Evolutionary conservation across 2,329 filamentous ascomycete species (phyloP), one percentile per base, ranked within the genome.

Genomic region (Trichothecium sympodiale): DNA sequence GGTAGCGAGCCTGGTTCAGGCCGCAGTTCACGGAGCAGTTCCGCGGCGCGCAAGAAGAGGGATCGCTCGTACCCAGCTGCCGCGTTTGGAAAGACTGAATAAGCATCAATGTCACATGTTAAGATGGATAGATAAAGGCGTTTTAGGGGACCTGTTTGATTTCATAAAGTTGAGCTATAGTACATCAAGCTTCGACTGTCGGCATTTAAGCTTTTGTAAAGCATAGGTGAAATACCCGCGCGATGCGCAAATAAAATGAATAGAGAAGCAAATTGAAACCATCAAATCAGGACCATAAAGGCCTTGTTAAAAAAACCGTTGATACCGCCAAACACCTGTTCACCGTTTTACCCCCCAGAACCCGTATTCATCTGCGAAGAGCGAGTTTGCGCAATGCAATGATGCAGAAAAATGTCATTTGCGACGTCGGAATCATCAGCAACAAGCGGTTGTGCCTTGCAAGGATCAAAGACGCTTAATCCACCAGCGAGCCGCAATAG

Each of bases 41-140:
- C 68, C 3, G 53, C 60, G 3, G 59, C 52, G 15, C 57, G 67
- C 29, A 76, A 72, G 57, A 77, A 73, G 64, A 69, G 64, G 44
- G 74, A 78, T 40, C 62, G 76, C 35, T 60, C 70, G 1, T 80
- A 80, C 46, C 75, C 76, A 3, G 66, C 71, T 9, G 75, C 74
- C 7, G 74, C 75, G 8, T 80, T 79, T 54, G 70, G 67, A 13
- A 61, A 17, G 3, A 27, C 20, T 10, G 20, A 29, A 33, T 27
- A 12, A 23, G 15, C 9, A 23, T n/a, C 5, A 12, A 10, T 30
- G 20, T 10, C 6, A 6, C 20, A 25, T 25, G 20, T 6, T 25
- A 6, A 25, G 20, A 25, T 25, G 20, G 20, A 25, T 10, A 25
- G 10, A 10, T 25, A 25, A 25, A 6, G 20, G 20, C 6, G 6